Conservation (phyloP, 2,329 filamentous ascomycete species). For the Cucurbitaria berberidis region DNA sequence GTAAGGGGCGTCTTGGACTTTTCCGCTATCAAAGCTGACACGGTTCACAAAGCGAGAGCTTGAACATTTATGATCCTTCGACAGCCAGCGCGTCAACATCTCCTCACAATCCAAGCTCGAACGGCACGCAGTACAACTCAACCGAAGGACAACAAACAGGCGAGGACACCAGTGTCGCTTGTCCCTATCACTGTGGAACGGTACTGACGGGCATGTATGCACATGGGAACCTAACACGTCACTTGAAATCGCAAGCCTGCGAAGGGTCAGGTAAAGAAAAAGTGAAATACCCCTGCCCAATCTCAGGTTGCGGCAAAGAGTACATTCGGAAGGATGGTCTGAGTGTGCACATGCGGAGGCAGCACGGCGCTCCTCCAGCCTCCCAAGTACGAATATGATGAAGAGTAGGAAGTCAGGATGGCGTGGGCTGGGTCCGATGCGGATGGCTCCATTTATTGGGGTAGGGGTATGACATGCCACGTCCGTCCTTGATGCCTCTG, state of each 20-base stretch:
- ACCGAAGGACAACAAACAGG: background rate
- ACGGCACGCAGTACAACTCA: background rate
- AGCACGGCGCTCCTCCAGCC: constrained; percentile 18
- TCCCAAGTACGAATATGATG: constrained; percentile 2
- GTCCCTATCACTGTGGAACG: constrained; percentile 31
- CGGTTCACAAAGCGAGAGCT: background rate
- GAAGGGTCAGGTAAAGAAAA: constrained; percentile 20
- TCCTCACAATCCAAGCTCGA: background rate
- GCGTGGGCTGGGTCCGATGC: background rate
- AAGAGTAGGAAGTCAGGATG: background rate
- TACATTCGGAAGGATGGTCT: constrained; percentile 38
- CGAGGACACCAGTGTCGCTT: constrained; percentile 15
- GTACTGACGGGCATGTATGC: constrained; percentile 33
- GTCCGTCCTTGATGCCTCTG: background rate
- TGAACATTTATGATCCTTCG: background rate
- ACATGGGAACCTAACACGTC: constrained; percentile 37
- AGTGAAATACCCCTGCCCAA: constrained; percentile 19
- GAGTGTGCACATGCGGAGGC: constrained; percentile 22
- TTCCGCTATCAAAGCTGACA: background rate
- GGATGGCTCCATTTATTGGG: background rate
- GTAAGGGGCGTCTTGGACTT: background rate
- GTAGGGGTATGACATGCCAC: background rate
- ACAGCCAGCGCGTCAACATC: background rate
- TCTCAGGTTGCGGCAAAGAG: constrained; percentile 26
- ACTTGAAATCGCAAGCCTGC: constrained; percentile 33